Base-by-base conservation (phyloP, 2,329 filamentous ascomycete genomes). In the Fusarium musae region DNA sequence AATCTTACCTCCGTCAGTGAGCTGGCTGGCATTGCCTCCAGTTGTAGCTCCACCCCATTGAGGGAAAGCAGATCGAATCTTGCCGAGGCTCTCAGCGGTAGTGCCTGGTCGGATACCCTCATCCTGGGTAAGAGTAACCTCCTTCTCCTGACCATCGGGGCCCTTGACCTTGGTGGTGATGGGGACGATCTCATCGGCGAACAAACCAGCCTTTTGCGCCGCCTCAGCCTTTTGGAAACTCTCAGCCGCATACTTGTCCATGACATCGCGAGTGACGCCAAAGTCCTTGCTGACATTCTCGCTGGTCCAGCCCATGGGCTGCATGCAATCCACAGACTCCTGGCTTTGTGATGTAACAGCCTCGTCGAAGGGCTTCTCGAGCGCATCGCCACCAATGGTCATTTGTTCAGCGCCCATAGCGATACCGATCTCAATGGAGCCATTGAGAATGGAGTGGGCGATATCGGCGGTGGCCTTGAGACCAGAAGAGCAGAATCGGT, bases 281-380 rank as follows among this genome's bases (percentile, higher is more conserved):
- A 98, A 98, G 84, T 98, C 96, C 54, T 90, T 90, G 77, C 92
- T 94, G 34, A 99, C 95, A 81, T 98, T 98, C 87, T 99, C 96
- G 67, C 93, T 96, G 6, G 96, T 99, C 90, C 97, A 97, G 28
- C 96, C 96, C 96, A 99, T 99, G 75, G 96, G 93, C 87, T 95
- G 90, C 90, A 96, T 90, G 87, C 95, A 96, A 85, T 98, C 96
- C 52, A 83, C 83, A 1, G 94, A 89, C 80, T 98, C 94, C 81
- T 94, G 92, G 84, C 88, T 93, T 79, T 87, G 85, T 76, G 85
- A 81, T 52, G 93, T 85, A 68, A 98, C 90, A 72, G 92, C 91
- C 73, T 92, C 90, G 82, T 94, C 91, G 83, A 98, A 96, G 8
- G 93, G 91, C 72, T 89, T 83, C 49, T 91, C 89, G 42, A 94